Conservation (phyloP, 176 grass and related monocot species). For the Themeda triandra region DNA sequence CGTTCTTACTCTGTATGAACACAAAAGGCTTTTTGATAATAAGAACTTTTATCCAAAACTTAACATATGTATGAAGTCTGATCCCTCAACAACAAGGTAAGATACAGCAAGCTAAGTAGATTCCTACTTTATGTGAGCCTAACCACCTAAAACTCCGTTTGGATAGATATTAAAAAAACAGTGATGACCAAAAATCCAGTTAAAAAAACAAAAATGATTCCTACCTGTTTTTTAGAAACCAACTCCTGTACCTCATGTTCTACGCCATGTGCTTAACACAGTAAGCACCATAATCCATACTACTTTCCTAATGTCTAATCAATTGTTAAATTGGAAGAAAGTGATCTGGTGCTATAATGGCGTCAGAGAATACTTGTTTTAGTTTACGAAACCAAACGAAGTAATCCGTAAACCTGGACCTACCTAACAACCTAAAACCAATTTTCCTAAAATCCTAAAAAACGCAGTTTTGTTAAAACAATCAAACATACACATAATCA, state of each 20-base stretch:
- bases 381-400: background rate
- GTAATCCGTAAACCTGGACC: background rate
- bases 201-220: background rate
- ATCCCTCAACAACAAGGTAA: background rate
- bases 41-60: background rate
- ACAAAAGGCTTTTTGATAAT: background rate
- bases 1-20: background rate
- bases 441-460: background rate
- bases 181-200: background rate
- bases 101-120: background rate
- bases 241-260: background rate
- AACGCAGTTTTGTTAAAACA: background rate
- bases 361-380: background rate
- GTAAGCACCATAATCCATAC: background rate
- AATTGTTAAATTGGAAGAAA: background rate
- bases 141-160: background rate
- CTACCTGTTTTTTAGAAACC: background rate
- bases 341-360: too few species aligned
- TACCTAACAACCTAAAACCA: background rate
- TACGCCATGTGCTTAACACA: background rate
- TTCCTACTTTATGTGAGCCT: background rate
- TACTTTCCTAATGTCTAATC: background rate
- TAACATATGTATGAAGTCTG: background rate
- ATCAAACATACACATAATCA: background rate
- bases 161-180: background rate